phyloP scores from a whole-genome alignment of 1,284 basidiomycete genomes.

The Crepidotus sp. region DNA sequence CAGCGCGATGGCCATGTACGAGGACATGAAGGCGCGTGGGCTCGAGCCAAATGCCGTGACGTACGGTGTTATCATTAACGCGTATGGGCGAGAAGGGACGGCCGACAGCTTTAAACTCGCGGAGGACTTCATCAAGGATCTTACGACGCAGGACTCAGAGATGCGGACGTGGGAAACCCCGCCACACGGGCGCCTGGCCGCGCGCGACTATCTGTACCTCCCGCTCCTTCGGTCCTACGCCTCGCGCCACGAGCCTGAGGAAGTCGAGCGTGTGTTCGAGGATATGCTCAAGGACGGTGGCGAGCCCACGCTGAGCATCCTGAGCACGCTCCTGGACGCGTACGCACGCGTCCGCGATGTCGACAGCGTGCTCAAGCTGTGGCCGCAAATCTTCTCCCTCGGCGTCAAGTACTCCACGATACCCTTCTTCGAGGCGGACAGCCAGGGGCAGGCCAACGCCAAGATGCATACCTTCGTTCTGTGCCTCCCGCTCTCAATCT shows the following conservation, averaged over 20 bases:
- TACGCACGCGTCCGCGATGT: slow-evolving; percentile 60
- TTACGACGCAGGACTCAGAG: slow-evolving; percentile 31
- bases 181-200: slow-evolving; percentile 30
- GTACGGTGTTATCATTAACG: slow-evolving; percentile 61
- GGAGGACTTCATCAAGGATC: slow-evolving; percentile 49
- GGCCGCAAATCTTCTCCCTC: slow-evolving; percentile 61
- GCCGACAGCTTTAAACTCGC: slow-evolving; percentile 46
- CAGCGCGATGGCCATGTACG: slow-evolving; percentile 62
- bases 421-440: slow-evolving; percentile 24
- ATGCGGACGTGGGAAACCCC: slow-evolving; percentile 33
- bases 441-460: slow-evolving; percentile 12
- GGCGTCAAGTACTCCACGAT: slow-evolving; percentile 35
- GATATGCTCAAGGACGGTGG: slow-evolving; percentile 49
- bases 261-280: slow-evolving; percentile 52
- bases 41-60: slow-evolving; percentile 68
- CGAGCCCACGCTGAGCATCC: slow-evolving; percentile 48
- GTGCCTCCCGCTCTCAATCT: slow-evolving; percentile 77
- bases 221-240: slow-evolving; percentile 59
- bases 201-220: slow-evolving; percentile 49
- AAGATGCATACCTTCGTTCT: slow-evolving; percentile 47
- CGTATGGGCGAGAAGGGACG: slow-evolving; percentile 44
- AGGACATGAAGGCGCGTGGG: slow-evolving; percentile 63
- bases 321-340: slow-evolving; percentile 67
- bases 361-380: slow-evolving; percentile 52
- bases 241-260: slow-evolving; percentile 36